Evolutionary conservation across 2,329 filamentous ascomycete genomes (phyloP).

Genomic region (Beauveria medogensis): DNA sequence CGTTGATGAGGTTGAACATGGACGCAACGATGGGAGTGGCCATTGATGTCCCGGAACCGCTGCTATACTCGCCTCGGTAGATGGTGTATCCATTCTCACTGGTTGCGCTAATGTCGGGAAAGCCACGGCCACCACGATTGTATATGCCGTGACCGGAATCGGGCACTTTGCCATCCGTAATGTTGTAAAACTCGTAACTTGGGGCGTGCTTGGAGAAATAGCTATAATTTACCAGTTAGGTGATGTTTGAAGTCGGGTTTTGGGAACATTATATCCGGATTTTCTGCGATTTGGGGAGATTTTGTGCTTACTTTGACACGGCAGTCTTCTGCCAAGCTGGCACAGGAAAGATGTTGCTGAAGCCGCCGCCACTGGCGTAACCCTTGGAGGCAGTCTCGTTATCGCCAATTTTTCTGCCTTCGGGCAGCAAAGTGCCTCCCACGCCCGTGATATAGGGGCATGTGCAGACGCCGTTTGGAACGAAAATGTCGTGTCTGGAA

Average conservation of each 20-base stretch:
- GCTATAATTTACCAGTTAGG: no score
- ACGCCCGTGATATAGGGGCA: conserved; percentile 41
- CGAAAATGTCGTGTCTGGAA: conserved; percentile 12
- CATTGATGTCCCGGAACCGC: conserved; percentile 10
- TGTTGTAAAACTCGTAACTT: conserved; percentile 24
- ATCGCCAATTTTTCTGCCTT: conserved; percentile 33
- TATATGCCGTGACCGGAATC: no score
- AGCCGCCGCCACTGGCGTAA: conserved; percentile 23
- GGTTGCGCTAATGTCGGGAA: conserved; percentile 33
- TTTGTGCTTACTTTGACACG: conserved; percentile 17
- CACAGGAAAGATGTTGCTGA: conserved; percentile 36
- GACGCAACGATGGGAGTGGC: conserved; percentile 14
- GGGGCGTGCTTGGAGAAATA: no score
- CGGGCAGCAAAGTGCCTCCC: conserved; percentile 39
- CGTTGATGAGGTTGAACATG: conserved; percentile 15
- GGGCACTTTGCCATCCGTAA: conserved; percentile 5
- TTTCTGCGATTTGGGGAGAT: not conserved
- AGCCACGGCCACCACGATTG: conserved; percentile 23
- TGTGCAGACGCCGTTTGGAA: conserved; percentile 30
- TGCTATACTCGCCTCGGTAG: conserved; percentile 17
- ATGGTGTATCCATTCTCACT: conserved; percentile 37
- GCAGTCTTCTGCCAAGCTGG: conserved; percentile 39
- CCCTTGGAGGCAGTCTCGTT: conserved; percentile 36
- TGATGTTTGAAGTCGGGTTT: no score
- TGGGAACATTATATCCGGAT: fast-evolving